These are phyloP conservation scores for Pleurotus ostreatus DNA, from an alignment of 768 basidiomycete species.

Conservation along the genomic window DNA sequence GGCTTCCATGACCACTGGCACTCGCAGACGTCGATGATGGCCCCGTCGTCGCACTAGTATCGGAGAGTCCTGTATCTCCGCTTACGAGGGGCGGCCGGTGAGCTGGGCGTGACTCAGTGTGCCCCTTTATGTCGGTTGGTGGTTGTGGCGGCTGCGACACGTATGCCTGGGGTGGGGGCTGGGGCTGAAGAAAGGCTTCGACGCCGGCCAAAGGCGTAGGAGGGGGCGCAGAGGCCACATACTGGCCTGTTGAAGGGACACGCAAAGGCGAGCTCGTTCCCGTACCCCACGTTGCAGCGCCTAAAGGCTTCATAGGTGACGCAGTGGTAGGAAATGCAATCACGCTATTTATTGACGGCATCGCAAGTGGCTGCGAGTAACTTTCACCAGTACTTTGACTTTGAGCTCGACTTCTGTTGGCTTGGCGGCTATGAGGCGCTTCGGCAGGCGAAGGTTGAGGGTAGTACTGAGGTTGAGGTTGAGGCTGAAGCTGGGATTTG, in stretches of 20 bases:
- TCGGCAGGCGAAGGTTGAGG: not conserved
- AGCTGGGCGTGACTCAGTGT: too few relatives aligned
- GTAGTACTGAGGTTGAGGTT: not conserved
- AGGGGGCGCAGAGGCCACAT: not conserved
- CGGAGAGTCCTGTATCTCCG: not conserved
- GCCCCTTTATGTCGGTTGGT: too few relatives aligned
- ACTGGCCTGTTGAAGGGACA: not conserved
- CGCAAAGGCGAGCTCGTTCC: too few relatives aligned
- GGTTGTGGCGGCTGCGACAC: not conserved
- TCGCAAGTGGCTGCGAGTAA: not conserved
- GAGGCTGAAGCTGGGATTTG: not conserved
- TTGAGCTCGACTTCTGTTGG: not conserved
- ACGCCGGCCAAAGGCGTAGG: not conserved
- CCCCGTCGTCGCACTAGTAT: not conserved
- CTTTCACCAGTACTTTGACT: not conserved
- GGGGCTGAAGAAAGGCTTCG: not conserved
- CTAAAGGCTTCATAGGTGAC: not conserved
- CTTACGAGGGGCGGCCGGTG: not conserved
- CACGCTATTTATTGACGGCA: not conserved
- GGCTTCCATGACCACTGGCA: not conserved
- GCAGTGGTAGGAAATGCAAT: not conserved
- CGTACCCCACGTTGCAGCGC: not conserved
- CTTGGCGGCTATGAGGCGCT: too few relatives aligned
- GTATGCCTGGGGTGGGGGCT: not conserved
- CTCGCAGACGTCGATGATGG: not conserved